phyloP scores from a whole-genome alignment of 169 alveolate genomes.

The Eimeria sp. region DNA sequence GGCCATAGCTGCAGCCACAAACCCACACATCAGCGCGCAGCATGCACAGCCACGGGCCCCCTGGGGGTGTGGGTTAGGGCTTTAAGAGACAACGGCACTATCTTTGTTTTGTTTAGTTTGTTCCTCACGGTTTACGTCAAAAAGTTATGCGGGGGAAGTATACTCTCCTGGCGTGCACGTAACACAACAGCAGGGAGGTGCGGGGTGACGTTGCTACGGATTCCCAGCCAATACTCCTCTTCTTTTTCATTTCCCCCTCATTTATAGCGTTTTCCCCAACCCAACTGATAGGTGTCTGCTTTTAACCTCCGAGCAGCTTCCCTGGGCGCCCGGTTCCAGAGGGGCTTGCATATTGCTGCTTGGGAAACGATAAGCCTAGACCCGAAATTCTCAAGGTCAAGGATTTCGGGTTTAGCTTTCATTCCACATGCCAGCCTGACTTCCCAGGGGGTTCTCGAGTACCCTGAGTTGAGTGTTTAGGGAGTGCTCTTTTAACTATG shows the following conservation, averaged over 20 bases:
- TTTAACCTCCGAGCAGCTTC: neutral
- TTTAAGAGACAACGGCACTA: conserved; percentile 33
- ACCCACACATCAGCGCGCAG: conserved; percentile 50
- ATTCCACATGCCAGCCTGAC: neutral
- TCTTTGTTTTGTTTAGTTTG: conserved; percentile 62
- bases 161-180: conserved; percentile 34
- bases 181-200: conserved; percentile 37
- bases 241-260: neutral
- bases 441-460: conserved; percentile 22
- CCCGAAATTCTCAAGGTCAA: neutral
- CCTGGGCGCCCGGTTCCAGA: conserved; percentile 16
- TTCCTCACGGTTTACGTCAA: neutral
- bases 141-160: conserved; percentile 6
- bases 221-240: neutral
- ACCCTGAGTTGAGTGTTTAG: conserved; percentile 12
- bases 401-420: neutral
- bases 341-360: neutral
- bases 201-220: conserved; percentile 64
- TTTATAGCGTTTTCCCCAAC: neutral
- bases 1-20: conserved; percentile 48
- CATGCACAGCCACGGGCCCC: conserved; percentile 80
- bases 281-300: neutral
- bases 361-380: neutral
- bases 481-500: conserved; percentile 49
- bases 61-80: conserved; percentile 64